Evolutionary conservation across 192 early-diverging fungal genomes (phyloP).

Genomic region (Rhizoclosmatium sp.): DNA sequence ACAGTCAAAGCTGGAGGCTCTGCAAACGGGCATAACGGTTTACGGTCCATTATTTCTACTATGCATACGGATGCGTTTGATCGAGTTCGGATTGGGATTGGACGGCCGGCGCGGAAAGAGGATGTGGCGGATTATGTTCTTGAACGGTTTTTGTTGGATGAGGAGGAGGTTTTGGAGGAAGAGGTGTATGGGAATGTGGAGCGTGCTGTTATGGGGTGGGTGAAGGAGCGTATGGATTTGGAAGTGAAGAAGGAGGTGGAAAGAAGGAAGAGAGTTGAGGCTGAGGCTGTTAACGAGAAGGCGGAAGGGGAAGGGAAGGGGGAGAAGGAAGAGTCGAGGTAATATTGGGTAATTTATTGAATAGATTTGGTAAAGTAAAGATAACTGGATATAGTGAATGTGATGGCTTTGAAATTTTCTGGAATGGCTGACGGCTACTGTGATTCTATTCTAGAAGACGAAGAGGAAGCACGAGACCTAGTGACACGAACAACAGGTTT

Average conservation of each 20-base stretch:
- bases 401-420: no score
- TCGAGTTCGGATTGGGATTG: slow-evolving; percentile 75
- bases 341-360: no score
- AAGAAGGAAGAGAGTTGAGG: no score
- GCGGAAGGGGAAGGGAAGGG: no score
- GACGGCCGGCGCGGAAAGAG: slow-evolving; percentile 57
- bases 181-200: slow-evolving; percentile 40
- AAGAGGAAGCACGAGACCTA: no score
- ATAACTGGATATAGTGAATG: no score
- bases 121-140: slow-evolving; percentile 69
- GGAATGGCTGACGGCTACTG: no score
- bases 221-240: background rate
- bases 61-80: slow-evolving; percentile 56
- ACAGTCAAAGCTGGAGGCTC: slow-evolving; percentile 68
- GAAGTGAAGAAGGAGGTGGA: background rate
- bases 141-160: slow-evolving; percentile 53
- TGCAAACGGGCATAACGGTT: slow-evolving; percentile 77
- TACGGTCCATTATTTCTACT: slow-evolving; percentile 68
- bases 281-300: no score
- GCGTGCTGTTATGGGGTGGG: background rate
- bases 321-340: no score
- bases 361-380: no score
- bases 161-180: slow-evolving; percentile 57
- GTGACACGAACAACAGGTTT: no score
- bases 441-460: no score